Percentiles rank a stretch among this genome's conserved stretches.
phyloP scores from a whole-genome alignment of 1,284 basidiomycete species.

The Malassezia sympodialis region DNA sequence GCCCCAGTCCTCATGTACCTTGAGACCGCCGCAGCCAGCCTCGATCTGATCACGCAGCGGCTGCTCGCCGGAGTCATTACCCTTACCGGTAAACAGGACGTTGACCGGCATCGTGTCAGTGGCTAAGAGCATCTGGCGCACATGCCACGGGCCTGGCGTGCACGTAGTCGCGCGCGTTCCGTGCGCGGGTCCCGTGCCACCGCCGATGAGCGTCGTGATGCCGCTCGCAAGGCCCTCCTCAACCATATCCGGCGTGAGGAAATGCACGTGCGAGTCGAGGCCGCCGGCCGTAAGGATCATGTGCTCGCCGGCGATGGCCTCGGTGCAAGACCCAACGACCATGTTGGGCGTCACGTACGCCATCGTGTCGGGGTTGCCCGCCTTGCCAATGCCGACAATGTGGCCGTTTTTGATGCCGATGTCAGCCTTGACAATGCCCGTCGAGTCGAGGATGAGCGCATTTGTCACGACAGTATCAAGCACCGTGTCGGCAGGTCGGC shows the following conservation, averaged over 20 bases:
- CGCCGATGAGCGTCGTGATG: slow-evolving; percentile 50
- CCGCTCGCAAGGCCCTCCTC: slow-evolving; percentile 54
- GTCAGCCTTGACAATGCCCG: slow-evolving; percentile 95
- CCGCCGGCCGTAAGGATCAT: slow-evolving; percentile 87
- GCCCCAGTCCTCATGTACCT: slow-evolving; percentile 98
- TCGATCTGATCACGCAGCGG: slow-evolving; percentile 69
- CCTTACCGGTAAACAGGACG: slow-evolving; percentile 67
- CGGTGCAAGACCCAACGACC: slow-evolving; percentile 36
- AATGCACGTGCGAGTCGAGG: slow-evolving; percentile 70
- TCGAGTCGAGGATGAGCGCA: slow-evolving; percentile 86
- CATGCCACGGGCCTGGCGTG: slow-evolving; percentile 56
- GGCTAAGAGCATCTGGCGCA: slow-evolving; percentile 49
- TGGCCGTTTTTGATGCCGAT: slow-evolving; percentile 78
- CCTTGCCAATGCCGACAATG: slow-evolving; percentile 85
- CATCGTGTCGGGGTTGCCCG: slow-evolving; percentile 93
- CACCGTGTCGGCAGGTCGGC: slow-evolving; percentile 59
- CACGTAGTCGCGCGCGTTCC: slow-evolving; percentile 91
- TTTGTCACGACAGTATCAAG: slow-evolving; percentile 92
- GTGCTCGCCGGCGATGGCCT: slow-evolving; percentile 84
- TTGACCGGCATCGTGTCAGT: slow-evolving; percentile 84
- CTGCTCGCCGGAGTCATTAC: slow-evolving; percentile 70
- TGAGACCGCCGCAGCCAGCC: slow-evolving; percentile 82
- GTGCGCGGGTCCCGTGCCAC: slow-evolving; percentile 75
- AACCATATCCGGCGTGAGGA: slow-evolving; percentile 83
- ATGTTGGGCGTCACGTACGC: slow-evolving; percentile 65